Conservation (phyloP, 257 asterid genomes). For the Nyctanthes arbortristis region DNA sequence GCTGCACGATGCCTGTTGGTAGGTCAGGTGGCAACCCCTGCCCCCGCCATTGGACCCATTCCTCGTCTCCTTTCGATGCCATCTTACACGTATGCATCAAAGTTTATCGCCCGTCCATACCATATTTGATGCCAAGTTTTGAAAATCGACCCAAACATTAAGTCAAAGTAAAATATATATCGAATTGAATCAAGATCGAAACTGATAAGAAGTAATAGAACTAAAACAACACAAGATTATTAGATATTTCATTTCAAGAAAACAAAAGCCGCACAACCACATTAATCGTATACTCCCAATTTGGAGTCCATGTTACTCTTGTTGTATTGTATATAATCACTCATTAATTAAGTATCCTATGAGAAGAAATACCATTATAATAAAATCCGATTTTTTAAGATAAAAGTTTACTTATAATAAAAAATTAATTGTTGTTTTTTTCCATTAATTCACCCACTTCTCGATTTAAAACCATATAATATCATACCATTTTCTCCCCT, state of each 20-base stretch:
- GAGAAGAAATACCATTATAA: not conserved
- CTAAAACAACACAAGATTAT: not conserved
- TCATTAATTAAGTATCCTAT: not conserved
- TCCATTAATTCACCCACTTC: conserved; percentile 34
- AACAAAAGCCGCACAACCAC: not conserved
- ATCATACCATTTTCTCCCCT: conserved; percentile 32
- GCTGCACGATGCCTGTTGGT: conserved; percentile 75
- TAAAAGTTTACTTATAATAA: not conserved
- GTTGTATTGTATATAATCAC: not conserved
- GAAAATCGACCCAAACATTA: not conserved
- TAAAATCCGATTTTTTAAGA: not conserved
- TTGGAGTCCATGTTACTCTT: not conserved
- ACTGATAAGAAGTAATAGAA: not conserved
- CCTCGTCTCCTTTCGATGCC: conserved; percentile 38
- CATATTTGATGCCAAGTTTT: not conserved
- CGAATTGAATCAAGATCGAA: not conserved
- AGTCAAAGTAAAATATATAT: not conserved
- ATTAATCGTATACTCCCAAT: not conserved
- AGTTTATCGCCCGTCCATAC: not conserved
- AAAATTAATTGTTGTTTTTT: not conserved
- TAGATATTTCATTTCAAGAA: not conserved
- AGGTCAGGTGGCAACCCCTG: conserved; percentile 71
- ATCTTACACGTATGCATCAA: not conserved
- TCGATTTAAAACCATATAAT: conserved; percentile 30
- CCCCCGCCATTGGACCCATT: conserved; percentile 53